Evolutionary conservation across 306 rosid genomes (phyloP).

Genomic region (Astragalus membranaceus): DNA sequence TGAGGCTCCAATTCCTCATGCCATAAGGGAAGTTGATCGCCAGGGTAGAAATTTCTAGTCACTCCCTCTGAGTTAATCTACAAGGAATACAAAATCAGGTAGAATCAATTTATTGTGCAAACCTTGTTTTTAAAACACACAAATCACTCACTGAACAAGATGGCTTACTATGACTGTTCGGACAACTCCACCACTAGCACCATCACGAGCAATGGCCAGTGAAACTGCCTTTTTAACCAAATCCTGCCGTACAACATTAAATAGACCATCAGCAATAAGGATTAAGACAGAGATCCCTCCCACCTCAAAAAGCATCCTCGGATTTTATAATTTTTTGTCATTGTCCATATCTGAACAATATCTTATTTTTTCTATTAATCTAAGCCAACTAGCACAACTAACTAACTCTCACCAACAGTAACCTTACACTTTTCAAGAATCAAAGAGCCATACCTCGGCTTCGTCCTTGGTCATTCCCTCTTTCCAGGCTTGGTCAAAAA

Average conservation of each 20-base stretch:
- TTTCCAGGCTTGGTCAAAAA: slow-evolving; percentile 95
- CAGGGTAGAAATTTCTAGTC: slow-evolving; percentile 73
- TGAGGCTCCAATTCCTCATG: slow-evolving; percentile 88
- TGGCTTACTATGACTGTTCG: slow-evolving; percentile 82
- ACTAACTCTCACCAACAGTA: neutral
- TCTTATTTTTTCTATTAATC: neutral
- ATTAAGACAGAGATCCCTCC: neutral
- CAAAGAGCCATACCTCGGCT: slow-evolving; percentile 71
- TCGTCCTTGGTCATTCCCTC: slow-evolving; percentile 97
- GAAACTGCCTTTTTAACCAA: slow-evolving; percentile 91
- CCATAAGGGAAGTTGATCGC: slow-evolving; percentile 81
- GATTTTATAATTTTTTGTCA: neutral
- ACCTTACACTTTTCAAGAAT: neutral
- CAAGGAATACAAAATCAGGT: slow-evolving; percentile 16
- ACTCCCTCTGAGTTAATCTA: slow-evolving; percentile 93
- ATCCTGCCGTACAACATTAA: slow-evolving; percentile 38
- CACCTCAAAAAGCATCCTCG: neutral
- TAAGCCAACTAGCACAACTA: neutral
- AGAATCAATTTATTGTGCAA: neutral
- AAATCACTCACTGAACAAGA: neutral
- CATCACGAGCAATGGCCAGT: slow-evolving; percentile 94
- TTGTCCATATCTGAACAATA: neutral
- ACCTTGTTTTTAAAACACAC: neutral
- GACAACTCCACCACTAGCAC: slow-evolving; percentile 99
- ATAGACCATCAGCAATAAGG: neutral